Conservation (phyloP, 371 early-diverging fungal species). For the Rhizopus microsporus region DNA sequence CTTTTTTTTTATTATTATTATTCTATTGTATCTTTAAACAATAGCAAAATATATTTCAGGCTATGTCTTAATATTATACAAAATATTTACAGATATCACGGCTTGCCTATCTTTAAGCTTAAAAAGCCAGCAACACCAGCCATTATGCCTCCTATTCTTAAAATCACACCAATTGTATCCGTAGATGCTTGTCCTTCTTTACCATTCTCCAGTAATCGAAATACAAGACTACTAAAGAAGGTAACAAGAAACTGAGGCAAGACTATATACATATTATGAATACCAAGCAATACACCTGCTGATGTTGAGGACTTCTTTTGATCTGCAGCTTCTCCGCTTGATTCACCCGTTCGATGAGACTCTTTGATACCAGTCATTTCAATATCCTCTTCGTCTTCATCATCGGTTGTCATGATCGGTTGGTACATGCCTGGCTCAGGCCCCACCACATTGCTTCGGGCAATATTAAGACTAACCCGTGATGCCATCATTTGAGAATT, state of each 20-base stretch:
- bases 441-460: slow-evolving; percentile 34
- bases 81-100: not conserved
- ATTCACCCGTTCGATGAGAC: not conserved
- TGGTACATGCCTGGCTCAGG: slow-evolving; percentile 45
- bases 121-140: slow-evolving; percentile 60
- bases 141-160: slow-evolving; percentile 66
- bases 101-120: slow-evolving; percentile 29
- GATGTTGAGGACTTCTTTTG: slow-evolving; percentile 9
- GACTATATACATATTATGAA: slow-evolving; percentile 94
- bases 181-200: slow-evolving; percentile 33
- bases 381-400: slow-evolving; percentile 19
- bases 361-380: slow-evolving; percentile 20
- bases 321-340: not conserved
- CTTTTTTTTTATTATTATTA: not conserved
- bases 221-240: slow-evolving; percentile 73
- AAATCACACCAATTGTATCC: slow-evolving; percentile 62
- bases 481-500: slow-evolving; percentile 23
- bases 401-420: slow-evolving; percentile 15
- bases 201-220: slow-evolving; percentile 58
- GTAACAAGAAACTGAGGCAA: slow-evolving; percentile 89
- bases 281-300: slow-evolving; percentile 84
- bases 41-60: not conserved
- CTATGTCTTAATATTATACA: not conserved
- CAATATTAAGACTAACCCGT: slow-evolving; percentile 23
- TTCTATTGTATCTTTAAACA: too few species aligned